Base-by-base conservation (phyloP, 2,329 filamentous ascomycete genomes). In the Aureobasidium subglaciale region DNA sequence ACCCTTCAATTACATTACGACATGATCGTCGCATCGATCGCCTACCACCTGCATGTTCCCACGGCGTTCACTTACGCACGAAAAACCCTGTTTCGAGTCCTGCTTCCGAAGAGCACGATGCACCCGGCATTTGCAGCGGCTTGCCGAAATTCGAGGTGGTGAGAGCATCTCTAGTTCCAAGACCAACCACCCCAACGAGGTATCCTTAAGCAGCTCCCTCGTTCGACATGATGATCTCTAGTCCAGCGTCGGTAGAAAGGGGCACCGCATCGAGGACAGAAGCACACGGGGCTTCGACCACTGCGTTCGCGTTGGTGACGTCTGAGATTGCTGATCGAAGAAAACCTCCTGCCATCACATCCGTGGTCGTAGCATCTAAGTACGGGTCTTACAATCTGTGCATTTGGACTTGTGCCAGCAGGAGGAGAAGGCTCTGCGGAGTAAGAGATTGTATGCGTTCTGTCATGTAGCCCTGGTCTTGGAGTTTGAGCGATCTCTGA, bases 221-320 rank as follows among this genome's bases (percentile, higher is more conserved):
- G 43, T 15, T 24, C 25, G 16, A 48, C 43, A 35, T 48, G 43
- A 35, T 48, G 43, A 20, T 48, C 43, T 13, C 43, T 48, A 20
- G 43, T 48, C 43, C 43, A 48, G 10, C 43, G 43, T 25, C 43
- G 34, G 43, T 48, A 48, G 7, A 48, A 48, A 25, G 20, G 7
- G 16, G 43, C 43, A n/a, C 43, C 43, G 16, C 43, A 48, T 13
- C 29, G 20, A 5, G 43, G 43, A 9, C 43, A 48, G 20, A 48
- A 48, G 30, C 43, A 34, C n/a, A 48, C 20, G 4, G 43, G 18
- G 35, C n/a, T 35, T 20, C 15, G 43, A 35, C 43, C 43, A 5
- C 29, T 30, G 25, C 43, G 43, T 48, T 48, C 43, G n/a, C 43
- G 43, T 22, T 48, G 43, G 43, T 48, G 43, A 24, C 43, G 43